phyloP scores from a whole-genome alignment of 164 flowering plant species.

The Stephania cephalantha region DNA sequence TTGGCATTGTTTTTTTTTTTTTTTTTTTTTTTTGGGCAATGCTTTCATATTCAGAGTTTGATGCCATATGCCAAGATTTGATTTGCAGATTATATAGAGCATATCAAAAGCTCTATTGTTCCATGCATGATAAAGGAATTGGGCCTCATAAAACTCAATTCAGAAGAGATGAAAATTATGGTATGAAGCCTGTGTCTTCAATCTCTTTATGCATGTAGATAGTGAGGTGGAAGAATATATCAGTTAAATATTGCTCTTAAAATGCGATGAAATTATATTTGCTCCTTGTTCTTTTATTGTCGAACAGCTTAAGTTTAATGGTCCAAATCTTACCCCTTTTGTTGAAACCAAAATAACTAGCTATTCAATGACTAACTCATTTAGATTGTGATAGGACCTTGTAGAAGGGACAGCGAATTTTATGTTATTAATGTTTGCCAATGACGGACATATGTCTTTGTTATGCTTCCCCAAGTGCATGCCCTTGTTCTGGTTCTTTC shows the following conservation, averaged over 20 bases:
- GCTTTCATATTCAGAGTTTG: slow-evolving; percentile 1
- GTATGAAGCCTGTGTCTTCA: slow-evolving; percentile 29
- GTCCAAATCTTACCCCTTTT: background rate
- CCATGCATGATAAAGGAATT: slow-evolving; percentile 79
- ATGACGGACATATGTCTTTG: background rate
- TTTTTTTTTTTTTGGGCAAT: background rate
- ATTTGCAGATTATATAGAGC: slow-evolving; percentile 83
- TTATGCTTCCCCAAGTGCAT: background rate
- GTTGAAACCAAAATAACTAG: background rate
- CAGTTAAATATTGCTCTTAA: background rate
- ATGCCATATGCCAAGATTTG: slow-evolving; percentile 2
- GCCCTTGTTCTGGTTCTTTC: background rate
- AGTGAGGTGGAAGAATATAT: background rate
- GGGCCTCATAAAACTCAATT: slow-evolving; percentile 96
- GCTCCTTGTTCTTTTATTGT: background rate
- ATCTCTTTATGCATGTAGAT: background rate
- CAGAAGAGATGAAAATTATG: slow-evolving; percentile 91
- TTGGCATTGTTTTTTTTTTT: background rate
- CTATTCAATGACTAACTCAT: background rate
- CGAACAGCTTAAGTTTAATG: background rate
- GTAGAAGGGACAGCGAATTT: slow-evolving; percentile 1
- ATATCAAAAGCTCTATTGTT: slow-evolving; percentile 78
- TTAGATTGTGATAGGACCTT: background rate
- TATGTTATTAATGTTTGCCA: background rate
- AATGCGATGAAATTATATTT: background rate